Evolutionary conservation across 192 early-diverging fungal genomes (phyloP), one percentile per base, ranked within the genome.

Genomic region (Coemansia umbellata): DNA sequence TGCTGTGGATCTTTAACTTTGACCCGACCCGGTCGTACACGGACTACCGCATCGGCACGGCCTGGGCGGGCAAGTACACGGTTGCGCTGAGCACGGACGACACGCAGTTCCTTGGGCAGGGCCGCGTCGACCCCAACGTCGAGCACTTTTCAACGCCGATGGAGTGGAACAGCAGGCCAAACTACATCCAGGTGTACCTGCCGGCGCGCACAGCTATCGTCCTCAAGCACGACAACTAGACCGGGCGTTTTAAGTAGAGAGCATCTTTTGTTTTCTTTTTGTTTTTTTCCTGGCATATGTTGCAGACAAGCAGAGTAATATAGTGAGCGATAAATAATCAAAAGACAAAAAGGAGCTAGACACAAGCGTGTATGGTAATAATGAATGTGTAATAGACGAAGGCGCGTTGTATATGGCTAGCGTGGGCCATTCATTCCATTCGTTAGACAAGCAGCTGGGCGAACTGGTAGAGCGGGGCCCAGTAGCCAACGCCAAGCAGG

Each of bases 1-100:
- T 92, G 37, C 58, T 98, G 32, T 98, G 92, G 74, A 81, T 95
- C 37, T 96, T 98, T 82, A 98, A 98, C 66, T 95, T 96, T 76
- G 83, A 96, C 67, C 85, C 91, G 7, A 85, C 86, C 31, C 60
- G 89, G 37, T 89, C 86, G 35, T 96, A 85, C 61, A 66, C 84
- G 5, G 94, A 96, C 66, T 98, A 98, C 67, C 84, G 87, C 45
- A 72, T 98, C 21, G 94, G 91, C 28, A 80, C 82, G 5, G 78
- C 78, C 8, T 80, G 80, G 67, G 36, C 82, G 0, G 92, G 92
- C 48, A 63, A 78, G 61, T 89, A 94, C 78, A 74, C 55, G 26
- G 74, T 93, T 15, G 87, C 85, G 13, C 76, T 98, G 26, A 81
- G 88, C 69, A 80, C 91, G 10, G 95, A 98, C 60, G 80, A 81